Conservation (phyloP, 768 basidiomycete species). For the Leucocoprinus leucothites region DNA sequence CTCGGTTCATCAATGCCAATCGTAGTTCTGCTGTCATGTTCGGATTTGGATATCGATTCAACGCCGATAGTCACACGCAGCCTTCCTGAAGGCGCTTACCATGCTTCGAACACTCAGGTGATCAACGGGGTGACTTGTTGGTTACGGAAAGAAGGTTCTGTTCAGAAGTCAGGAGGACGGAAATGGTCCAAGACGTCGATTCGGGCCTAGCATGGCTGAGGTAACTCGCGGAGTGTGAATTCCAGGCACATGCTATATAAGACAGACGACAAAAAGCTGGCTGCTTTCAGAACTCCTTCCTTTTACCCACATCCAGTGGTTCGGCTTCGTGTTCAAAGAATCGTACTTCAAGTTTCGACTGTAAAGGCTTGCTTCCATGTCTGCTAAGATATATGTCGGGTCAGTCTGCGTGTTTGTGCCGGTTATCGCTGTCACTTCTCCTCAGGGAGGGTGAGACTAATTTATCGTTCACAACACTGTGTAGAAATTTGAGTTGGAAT, state of each 20-base stretch:
- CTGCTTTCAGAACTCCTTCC: slow-evolving; percentile 8
- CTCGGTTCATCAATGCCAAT: slow-evolving; percentile 2
- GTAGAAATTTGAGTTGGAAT: slow-evolving; percentile 93
- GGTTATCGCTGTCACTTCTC: slow-evolving; percentile 45
- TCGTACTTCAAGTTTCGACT: slow-evolving; percentile 51
- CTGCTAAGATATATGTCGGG: slow-evolving; percentile 91
- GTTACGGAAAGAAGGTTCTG: slow-evolving; percentile 9
- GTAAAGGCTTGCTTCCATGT: slow-evolving; percentile 60
- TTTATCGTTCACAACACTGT: slow-evolving; percentile 44
- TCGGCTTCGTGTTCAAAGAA: slow-evolving; percentile 31
- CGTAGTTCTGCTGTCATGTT: slow-evolving; percentile 1
- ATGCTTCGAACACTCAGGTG: slow-evolving; percentile 11
- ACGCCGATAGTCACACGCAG: slow-evolving; percentile 5
- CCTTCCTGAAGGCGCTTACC: slow-evolving; percentile 4
- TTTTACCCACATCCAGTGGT: slow-evolving; percentile 11
- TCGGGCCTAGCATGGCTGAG: slow-evolving; percentile 16
- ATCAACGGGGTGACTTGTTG: slow-evolving; percentile 5
- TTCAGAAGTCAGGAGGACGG: slow-evolving; percentile 6
- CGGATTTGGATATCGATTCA: background rate
- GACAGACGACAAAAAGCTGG: background rate
- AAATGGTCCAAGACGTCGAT: background rate
- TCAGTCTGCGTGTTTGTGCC: slow-evolving; percentile 69
- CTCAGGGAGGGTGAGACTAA: slow-evolving; percentile 52
- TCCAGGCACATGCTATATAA: slow-evolving; percentile 6
- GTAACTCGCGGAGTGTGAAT: slow-evolving; percentile 18